Conservation (phyloP, 257 asterid genomes). For the Gardenia jasminoides region DNA sequence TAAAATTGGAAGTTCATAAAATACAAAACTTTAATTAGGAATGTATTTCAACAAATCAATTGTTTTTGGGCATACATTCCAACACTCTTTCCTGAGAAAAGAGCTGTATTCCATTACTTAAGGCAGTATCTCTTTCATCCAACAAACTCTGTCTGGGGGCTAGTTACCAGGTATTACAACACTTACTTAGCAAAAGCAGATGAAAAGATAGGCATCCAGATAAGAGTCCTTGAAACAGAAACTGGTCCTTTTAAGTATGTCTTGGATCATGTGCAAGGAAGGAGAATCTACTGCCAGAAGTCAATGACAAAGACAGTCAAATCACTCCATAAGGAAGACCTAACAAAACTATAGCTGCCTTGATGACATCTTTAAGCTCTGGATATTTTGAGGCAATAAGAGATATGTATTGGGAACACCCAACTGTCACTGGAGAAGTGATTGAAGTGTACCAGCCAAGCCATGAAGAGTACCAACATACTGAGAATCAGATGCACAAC, state of each 20-base stretch:
- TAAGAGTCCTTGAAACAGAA: constrained; percentile 44
- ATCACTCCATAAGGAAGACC: constrained; percentile 17
- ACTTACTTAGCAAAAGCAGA: constrained; percentile 59
- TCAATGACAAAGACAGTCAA: constrained; percentile 23
- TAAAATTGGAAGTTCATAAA: too few species aligned
- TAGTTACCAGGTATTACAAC: constrained; percentile 53
- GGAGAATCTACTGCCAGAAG: constrained; percentile 48
- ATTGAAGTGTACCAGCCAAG: constrained; percentile 68
- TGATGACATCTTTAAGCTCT: constrained; percentile 52
- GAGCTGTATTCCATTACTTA: constrained; percentile 63
- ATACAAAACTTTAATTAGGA: too few species aligned
- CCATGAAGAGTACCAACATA: constrained; percentile 55
- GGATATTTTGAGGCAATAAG: constrained; percentile 57
- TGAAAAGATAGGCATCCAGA: constrained; percentile 61
- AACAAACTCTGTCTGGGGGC: constrained; percentile 70
- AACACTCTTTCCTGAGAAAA: constrained; percentile 76
- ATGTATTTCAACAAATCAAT: too few species aligned
- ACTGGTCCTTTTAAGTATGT: constrained; percentile 37
- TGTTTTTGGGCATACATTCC: too few species aligned
- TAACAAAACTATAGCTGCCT: constrained; percentile 34
- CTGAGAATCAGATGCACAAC: constrained; percentile 34
- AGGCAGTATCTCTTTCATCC: constrained; percentile 80
- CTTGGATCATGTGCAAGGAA: constrained; percentile 56
- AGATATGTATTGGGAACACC: constrained; percentile 57
- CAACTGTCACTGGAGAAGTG: constrained; percentile 59